These are phyloP conservation scores for Russula lepida DNA, from an alignment of 768 basidiomycete genomes.

Conservation along the genomic window DNA sequence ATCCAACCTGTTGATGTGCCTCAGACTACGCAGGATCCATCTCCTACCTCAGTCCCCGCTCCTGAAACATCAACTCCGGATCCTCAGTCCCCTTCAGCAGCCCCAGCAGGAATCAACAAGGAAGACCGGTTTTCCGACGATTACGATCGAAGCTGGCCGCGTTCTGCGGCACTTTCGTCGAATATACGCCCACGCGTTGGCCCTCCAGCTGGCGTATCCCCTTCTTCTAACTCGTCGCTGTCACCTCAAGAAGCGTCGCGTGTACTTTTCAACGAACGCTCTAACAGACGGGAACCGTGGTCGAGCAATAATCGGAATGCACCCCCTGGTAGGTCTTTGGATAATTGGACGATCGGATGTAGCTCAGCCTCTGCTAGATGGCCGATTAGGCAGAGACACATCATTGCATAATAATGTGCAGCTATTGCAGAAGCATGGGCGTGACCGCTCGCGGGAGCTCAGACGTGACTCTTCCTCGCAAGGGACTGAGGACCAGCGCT, in stretches of 20 bases:
- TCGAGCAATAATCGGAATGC: constrained; percentile 41
- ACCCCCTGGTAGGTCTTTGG: constrained; percentile 25
- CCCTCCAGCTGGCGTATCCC: constrained; percentile 25
- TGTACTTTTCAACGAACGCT: constrained; percentile 92
- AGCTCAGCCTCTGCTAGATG: constrained; percentile 33
- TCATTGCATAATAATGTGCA: constrained; percentile 43
- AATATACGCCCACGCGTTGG: constrained; percentile 27
- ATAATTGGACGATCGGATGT: constrained; percentile 17
- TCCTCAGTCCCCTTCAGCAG: constrained; percentile 2
- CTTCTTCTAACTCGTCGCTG: constrained; percentile 33
- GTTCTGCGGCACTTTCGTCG: constrained; percentile 46
- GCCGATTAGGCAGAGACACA: constrained; percentile 40
- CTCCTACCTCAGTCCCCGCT: neutral
- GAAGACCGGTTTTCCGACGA: constrained; percentile 89
- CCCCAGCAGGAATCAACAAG: constrained; percentile 54
- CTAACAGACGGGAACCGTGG: constrained; percentile 83
- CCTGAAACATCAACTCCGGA: neutral
- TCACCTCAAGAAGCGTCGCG: constrained; percentile 54
- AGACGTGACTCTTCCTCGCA: constrained; percentile 22
- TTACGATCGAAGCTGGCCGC: constrained; percentile 96
- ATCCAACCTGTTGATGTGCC: constrained; percentile 44
- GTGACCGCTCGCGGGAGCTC: constrained; percentile 21
- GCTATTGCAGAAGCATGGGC: constrained; percentile 48
- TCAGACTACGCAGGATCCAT: constrained; percentile 20
- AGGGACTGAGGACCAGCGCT: constrained; percentile 15